Base-by-base conservation (phyloP, 345 rosid genomes). In the Psidium guajava region DNA sequence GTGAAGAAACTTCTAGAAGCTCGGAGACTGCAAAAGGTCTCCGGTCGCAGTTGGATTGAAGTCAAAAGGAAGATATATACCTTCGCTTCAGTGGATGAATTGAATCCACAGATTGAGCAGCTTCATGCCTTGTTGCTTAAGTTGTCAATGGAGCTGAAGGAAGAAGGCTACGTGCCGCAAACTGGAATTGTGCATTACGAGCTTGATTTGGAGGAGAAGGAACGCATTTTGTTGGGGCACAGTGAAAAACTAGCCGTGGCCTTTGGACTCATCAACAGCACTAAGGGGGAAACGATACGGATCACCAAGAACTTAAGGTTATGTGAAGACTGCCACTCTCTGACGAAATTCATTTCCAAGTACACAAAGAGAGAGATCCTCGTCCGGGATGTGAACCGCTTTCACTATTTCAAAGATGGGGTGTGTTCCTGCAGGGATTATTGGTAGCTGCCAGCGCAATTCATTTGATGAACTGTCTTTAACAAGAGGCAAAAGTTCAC, bases 361-460 rank as follows among this genome's bases (percentile, higher is more conserved):
- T 93, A 92, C 77, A 87, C 93, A 74, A 88, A 91, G 42, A 95
- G 91, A 64, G 97, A 94, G 90, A 94, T 97, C 92, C 87, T 97
- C 55, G 98, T 97, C 50, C 90, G 95, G 55, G 98, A 95, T 85
- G 96, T 94, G 74, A 97, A 97, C 86, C 94, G 98, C 54, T 91
- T 94, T 87, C 99, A 97, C 91, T 91, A 91, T 92, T 97, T 97
- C 42, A 90, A 82, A 32, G 88, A 94, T 75, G 98, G 98, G 53
- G 93, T 91, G 44, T 96, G 98, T 88, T 95, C 99, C 5, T 95
- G 98, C 89, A 94, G 95, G 81, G 98, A 94, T 90, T 95, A 94
- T 85, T 97, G 98, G 95, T 94, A 89, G 91, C 44, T 36, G 80
- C 25, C 4, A 7, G 80, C 47, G 20, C 25, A 9, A 21, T 69